Percentiles rank a stretch among this genome's conserved stretches.
These are phyloP conservation scores for Stentor coeruleus DNA, from an alignment of 73 alveolate genomes.

Conservation along the genomic window DNA sequence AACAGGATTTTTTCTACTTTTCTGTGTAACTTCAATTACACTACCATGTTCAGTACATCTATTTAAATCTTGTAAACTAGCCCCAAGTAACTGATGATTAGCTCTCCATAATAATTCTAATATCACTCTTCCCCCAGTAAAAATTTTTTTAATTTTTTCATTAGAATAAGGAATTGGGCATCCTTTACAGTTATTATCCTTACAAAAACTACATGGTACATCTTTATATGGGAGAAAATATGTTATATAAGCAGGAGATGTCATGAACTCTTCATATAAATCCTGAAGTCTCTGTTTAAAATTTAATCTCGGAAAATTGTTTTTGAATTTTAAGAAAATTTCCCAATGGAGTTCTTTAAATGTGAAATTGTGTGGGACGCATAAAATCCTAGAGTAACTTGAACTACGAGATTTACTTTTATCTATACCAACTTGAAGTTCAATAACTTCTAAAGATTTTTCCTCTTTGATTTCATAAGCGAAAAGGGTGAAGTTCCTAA, in stretches of 20 bases:
- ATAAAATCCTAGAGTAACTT: background rate
- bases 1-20: constrained; percentile 69
- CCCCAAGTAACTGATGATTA: background rate
- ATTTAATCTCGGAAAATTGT: constrained; percentile 20
- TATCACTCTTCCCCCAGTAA: background rate
- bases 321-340: background rate
- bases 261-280: background rate
- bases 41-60: constrained; percentile 8
- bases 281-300: constrained; percentile 39
- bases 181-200: background rate
- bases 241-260: constrained; percentile 9
- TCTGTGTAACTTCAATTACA: constrained; percentile 25
- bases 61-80: constrained; percentile 12
- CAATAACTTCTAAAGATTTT: background rate
- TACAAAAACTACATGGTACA: background rate
- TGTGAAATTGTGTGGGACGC: background rate
- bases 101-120: constrained; percentile 14
- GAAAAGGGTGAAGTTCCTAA: background rate
- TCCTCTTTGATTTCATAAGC: constrained; percentile 2
- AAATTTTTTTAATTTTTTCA: background rate
- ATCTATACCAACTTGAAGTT: background rate
- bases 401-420: background rate
- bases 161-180: constrained; percentile 26
- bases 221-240: constrained; percentile 11
- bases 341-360: constrained; percentile 19